Evolutionary conservation across 2,329 filamentous ascomycete genomes (phyloP), one percentile per base, ranked within the genome.

Genomic region (Fusarium nisikadoi): DNA sequence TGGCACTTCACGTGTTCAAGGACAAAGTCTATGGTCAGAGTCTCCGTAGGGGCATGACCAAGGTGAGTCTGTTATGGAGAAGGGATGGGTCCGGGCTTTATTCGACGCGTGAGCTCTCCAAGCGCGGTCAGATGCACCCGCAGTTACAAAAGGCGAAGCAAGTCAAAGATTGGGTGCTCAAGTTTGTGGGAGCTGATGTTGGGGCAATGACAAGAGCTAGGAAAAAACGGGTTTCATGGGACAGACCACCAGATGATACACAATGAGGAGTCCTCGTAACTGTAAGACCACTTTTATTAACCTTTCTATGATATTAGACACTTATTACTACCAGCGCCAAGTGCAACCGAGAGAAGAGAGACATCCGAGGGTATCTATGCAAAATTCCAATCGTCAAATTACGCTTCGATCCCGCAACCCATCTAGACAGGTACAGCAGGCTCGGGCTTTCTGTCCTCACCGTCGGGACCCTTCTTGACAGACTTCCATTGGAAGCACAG

Each of bases 21-120:
- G 89, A 90, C 50, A 91, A 88, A 75, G 95, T 98, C 1, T 94
- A 96, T 75, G 95, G 95, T 0, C 93, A 97, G 79, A 96, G 92
- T 77, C 82, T 98, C 69, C 89, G 92, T 33, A 88, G 88, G 70
- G 89, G 90, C 12, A 87, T 93, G 75, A 95, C 93, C 8, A 89
- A 87, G 68, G 83, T 95, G 31, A 86, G 91, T 69, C 81, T 97
- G 46, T 81, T 97, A 23, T 89, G 83, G 82, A 73, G 85, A 78
- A 41, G 90, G 87, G 78, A 79, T 76, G 65, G 85, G 3, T 72
- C 83, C 8, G 91, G 91, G 0, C 82, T 88, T 42, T 93, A 93
- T 75, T 86, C 83, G 8, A 79, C 83, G 3, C 83, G 82, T 27
- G 85, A 88, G 53, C 79, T 92, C 41, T 79, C 82, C 17, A 74